Percentiles rank a stretch among this genome's conserved stretches.
phyloP scores from a whole-genome alignment of 305 asterid genomes.

The Solanum hybrid region DNA sequence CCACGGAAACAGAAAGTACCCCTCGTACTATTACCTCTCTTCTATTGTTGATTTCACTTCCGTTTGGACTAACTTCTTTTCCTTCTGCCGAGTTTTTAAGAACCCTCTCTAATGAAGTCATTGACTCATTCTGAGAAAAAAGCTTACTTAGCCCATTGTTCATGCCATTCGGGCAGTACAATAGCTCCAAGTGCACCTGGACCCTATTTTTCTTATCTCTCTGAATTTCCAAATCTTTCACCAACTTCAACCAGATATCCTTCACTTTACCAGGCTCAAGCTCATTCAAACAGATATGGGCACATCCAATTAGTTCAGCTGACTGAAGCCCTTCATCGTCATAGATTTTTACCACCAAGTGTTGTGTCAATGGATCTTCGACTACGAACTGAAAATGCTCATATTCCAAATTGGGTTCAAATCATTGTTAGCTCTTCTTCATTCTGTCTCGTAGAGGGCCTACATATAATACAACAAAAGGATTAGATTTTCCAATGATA shows the following conservation, averaged over 20 bases:
- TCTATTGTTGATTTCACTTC: conserved; percentile 14
- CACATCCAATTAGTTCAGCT: conserved; percentile 61
- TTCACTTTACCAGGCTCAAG: conserved; percentile 71
- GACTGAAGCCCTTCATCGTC: no score
- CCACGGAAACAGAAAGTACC: conserved; percentile 69
- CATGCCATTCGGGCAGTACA: conserved; percentile 24
- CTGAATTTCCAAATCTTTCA: conserved; percentile 62
- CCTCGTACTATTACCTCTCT: conserved; percentile 49
- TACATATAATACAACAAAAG: no score
- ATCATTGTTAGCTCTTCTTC: no score
- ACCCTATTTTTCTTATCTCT: conserved; percentile 66
- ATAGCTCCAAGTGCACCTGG: conserved; percentile 57
- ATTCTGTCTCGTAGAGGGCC: no score
- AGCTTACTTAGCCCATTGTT: conserved; percentile 32
- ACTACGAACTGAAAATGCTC: no score
- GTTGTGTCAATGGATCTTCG: no score
- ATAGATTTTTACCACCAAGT: no score
- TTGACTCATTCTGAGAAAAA: conserved; percentile 52
- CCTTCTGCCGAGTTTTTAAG: conserved; percentile 30
- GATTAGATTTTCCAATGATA: no score
- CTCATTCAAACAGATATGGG: conserved; percentile 27
- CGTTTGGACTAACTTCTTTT: background rate
- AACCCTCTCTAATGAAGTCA: conserved; percentile 63
- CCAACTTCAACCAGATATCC: conserved; percentile 64
- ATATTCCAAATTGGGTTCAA: no score